phyloP scores from a whole-genome alignment of 2,329 filamentous ascomycete species.

The Botrytis aclada region DNA sequence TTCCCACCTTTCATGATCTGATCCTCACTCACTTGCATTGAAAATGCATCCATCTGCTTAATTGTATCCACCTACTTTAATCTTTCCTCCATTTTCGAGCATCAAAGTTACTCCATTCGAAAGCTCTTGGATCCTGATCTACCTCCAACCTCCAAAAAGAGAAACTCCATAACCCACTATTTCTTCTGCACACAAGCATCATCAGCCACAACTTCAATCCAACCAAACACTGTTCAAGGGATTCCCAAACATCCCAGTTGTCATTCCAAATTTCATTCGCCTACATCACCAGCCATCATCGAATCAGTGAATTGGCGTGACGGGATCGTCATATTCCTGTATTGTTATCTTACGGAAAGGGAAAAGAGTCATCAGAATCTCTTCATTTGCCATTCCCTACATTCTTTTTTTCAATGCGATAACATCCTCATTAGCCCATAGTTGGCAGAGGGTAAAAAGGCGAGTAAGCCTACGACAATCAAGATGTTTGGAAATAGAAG shows the following conservation, averaged over 20 bases:
- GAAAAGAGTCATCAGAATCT: not conserved
- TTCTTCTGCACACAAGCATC: conserved; percentile 11
- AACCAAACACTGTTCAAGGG: not conserved
- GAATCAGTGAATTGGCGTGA: not conserved
- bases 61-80: not conserved
- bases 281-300: conserved; percentile 22
- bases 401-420: conserved; percentile 32
- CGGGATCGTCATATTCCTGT: not conserved
- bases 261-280: conserved; percentile 21
- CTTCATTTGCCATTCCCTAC: conserved; percentile 7
- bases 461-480: conserved; percentile 23
- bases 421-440: conserved; percentile 36
- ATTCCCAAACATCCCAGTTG: not conserved
- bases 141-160: not conserved
- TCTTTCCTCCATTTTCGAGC: not conserved
- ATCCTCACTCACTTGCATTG: not conserved
- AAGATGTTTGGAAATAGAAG: conserved; percentile 39
- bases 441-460: conserved; percentile 36
- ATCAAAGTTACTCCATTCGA: not conserved
- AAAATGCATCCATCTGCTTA: not conserved
- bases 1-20: not conserved
- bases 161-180: not conserved
- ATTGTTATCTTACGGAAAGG: not conserved
- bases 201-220: not conserved
- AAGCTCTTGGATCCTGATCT: not conserved